Conservation (phyloP, 768 basidiomycete genomes). For the Hypsizygus marmoreus region DNA sequence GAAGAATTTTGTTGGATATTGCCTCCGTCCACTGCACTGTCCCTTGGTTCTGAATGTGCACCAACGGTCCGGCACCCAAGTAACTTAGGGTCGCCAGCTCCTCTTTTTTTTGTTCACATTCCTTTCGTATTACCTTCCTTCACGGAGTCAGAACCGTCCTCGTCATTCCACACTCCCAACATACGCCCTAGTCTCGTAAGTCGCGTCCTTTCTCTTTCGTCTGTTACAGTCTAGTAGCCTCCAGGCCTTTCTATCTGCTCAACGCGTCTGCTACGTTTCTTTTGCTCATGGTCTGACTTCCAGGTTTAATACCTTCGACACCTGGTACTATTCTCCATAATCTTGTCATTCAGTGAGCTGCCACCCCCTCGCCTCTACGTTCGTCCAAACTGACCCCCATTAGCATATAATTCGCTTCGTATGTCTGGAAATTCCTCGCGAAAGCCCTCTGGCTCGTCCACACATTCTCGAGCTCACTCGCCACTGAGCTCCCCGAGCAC, state of each 20-base stretch:
- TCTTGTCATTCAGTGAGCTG: slow-evolving; percentile 13
- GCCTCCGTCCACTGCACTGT: slow-evolving; percentile 25
- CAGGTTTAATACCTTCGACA: slow-evolving; percentile 13
- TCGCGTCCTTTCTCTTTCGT: slow-evolving; percentile 29
- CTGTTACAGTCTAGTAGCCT: slow-evolving; percentile 27
- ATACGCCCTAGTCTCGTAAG: slow-evolving; percentile 22
- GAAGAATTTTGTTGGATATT: slow-evolving; percentile 33
- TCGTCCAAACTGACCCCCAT: background rate
- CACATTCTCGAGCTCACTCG: slow-evolving; percentile 62
- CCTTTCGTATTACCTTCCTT: slow-evolving; percentile 6
- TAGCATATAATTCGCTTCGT: slow-evolving; percentile 20
- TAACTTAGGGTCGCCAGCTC: background rate
- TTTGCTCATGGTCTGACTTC: slow-evolving; percentile 9
- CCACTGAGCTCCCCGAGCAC: slow-evolving; percentile 61
- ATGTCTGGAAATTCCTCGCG: slow-evolving; percentile 54
- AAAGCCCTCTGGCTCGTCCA: slow-evolving; percentile 72
- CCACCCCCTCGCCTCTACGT: background rate
- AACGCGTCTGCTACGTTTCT: slow-evolving; percentile 19
- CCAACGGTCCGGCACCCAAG: background rate
- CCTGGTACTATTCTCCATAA: slow-evolving; percentile 16
- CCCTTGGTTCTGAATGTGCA: slow-evolving; percentile 8
- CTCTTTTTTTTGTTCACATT: slow-evolving; percentile 1
- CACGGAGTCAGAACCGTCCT: slow-evolving; percentile 3
- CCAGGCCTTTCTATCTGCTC: slow-evolving; percentile 21
- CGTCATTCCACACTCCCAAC: slow-evolving; percentile 7